Conservation (phyloP, 345 rosid genomes). For the Citrus mangshanensis region DNA sequence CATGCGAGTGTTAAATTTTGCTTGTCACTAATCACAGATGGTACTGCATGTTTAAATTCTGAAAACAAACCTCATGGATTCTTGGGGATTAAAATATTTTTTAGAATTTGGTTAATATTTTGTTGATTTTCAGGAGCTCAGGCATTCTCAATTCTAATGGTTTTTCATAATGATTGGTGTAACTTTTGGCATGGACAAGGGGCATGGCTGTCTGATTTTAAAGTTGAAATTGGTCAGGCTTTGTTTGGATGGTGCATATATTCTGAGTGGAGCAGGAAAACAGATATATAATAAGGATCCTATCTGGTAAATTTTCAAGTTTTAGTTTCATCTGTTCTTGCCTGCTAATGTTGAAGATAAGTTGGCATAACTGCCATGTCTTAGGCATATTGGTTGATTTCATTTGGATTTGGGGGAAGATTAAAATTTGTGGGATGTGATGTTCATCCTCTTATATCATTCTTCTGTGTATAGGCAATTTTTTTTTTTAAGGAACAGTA, state of each 20-base stretch:
- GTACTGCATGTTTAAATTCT: neutral
- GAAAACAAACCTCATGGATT: neutral
- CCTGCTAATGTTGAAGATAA: neutral
- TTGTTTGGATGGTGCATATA: neutral
- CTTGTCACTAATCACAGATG: neutral
- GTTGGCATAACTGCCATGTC: neutral
- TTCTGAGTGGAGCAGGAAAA: neutral
- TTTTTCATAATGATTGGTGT: neutral
- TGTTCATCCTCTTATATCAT: neutral
- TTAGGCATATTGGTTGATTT: neutral
- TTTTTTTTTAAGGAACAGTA: neutral
- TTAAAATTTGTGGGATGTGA: neutral
- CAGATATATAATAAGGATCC: neutral
- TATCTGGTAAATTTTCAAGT: neutral
- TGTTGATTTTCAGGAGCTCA: neutral
- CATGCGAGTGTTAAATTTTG: neutral
- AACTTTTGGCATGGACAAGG: neutral
- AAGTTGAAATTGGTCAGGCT: neutral
- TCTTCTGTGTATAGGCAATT: neutral
- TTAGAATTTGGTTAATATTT: neutral
- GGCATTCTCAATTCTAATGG: neutral
- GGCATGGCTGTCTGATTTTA: neutral
- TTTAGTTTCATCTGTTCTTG: neutral
- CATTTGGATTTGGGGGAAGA: neutral
- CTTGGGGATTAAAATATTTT: neutral